These are phyloP conservation scores for Kalanchoe fedtschenkoi DNA, from an alignment of 164 flowering plant species.

Conservation along the genomic window DNA sequence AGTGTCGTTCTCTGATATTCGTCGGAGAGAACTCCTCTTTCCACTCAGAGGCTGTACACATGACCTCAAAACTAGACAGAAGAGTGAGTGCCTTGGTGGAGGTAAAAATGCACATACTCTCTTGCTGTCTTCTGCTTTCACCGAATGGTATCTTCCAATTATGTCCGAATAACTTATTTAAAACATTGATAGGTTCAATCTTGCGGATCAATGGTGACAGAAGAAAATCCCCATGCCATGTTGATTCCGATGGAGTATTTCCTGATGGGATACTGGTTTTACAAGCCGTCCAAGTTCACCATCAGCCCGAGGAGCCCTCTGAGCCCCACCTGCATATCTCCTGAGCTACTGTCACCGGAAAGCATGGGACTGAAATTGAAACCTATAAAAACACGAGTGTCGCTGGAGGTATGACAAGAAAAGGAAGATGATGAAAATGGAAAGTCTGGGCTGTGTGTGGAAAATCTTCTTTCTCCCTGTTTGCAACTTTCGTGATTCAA, in stretches of 20 bases:
- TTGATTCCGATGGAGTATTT: constrained; percentile 40
- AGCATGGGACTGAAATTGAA: constrained; percentile 38
- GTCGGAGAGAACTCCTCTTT: constrained; percentile 80
- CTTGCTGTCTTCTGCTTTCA: not conserved
- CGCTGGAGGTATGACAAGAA: constrained; percentile 9
- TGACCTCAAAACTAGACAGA: constrained; percentile 60
- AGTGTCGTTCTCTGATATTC: constrained; percentile 71
- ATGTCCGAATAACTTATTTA: not conserved
- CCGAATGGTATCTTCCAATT: not conserved
- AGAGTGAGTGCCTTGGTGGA: constrained; percentile 80
- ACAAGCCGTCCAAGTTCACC: constrained; percentile 20
- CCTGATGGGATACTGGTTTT: constrained; percentile 33
- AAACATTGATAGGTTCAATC: constrained; percentile 26
- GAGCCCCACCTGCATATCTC: constrained; percentile 33
- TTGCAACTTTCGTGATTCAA: not conserved
- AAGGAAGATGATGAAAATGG: no score
- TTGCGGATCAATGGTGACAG: constrained; percentile 50
- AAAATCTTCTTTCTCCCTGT: not conserved
- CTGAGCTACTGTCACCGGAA: constrained; percentile 38
- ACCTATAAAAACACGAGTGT: constrained; percentile 28
- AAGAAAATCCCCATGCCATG: constrained; percentile 53
- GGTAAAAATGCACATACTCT: constrained; percentile 28
- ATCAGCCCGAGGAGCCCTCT: constrained; percentile 45
- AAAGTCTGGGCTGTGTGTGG: not conserved
- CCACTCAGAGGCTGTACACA: constrained; percentile 66